Conservation (phyloP, 257 asterid species). For the Primulina huaijiensis region DNA sequence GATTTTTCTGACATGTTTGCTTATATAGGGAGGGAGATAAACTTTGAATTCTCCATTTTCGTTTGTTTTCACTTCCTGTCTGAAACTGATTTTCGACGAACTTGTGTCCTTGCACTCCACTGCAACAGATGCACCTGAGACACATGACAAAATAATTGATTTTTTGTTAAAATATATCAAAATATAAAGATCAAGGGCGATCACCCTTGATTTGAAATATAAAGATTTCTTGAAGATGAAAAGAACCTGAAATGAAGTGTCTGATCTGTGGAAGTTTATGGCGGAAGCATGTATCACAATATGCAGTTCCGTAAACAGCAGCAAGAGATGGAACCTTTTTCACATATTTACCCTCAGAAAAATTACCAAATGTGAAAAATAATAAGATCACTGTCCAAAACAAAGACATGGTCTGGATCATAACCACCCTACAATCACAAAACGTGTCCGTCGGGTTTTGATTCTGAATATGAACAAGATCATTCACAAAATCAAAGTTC, state of each 20-base stretch:
- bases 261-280: background rate
- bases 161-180: background rate
- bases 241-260: background rate
- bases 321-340: background rate
- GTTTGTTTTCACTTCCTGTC: constrained; percentile 54
- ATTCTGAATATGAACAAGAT: background rate
- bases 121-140: constrained; percentile 74
- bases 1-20: constrained; percentile 63
- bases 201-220: background rate
- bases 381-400: background rate
- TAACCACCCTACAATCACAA: background rate
- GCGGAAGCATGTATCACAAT: background rate
- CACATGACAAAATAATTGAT: background rate
- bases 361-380: background rate
- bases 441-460: background rate
- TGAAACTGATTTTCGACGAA: constrained; percentile 32
- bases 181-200: background rate
- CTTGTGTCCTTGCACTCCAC: constrained; percentile 54
- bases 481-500: background rate
- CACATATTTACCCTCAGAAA: background rate
- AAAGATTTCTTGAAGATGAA: background rate
- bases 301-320: background rate
- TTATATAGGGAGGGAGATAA: constrained; percentile 54
- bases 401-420: background rate
- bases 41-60: constrained; percentile 68